Base-by-base conservation (phyloP, 306 rosid species). In the Castanospermum australe region DNA sequence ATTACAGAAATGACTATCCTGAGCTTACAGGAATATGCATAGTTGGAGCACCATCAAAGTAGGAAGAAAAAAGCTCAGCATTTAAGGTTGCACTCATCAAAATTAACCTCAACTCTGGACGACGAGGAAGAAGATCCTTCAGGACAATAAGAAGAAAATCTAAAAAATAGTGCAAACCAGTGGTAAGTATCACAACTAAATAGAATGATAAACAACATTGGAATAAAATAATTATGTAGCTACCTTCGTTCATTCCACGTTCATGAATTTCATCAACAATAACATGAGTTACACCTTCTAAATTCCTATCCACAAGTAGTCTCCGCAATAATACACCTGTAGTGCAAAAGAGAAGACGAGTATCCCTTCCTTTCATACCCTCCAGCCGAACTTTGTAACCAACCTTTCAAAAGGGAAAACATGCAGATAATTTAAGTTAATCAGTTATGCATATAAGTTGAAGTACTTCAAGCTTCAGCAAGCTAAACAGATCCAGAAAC, bases 161-260 rank as follows among this genome's bases (percentile, higher is more conserved):
- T 93, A 92, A 86, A 78, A 88, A 78, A 88, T n/a, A 52, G 69
- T 24, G 67, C 65, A 77, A 70, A 33, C 6, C 38, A 76, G 14
- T 15, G 48, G 38, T 79, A 60, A 86, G 76, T 25, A 71, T 56
- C 48, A 64, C 36, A 54, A 21, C n/a, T 55, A 32, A 24, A 41
- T 66, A 75, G n/a, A 62, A 51, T 78, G 51, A 88, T 85, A 36
- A 35, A 52, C 73, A 61, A 69, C 72, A 71, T 2, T 61, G 82
- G 70, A 48, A 15, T 51, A 38, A 66, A 63, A 64, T 52, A 47
- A 60, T 42, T 10, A 28, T 66, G 17, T 51, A 9, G 18, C 80
- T 90, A 96, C 99, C 99, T 93, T 96, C 98, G 82, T 93, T 96
- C 97, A 96, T 93, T 88, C 99, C 99, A 39, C 99, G 98, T 80